phyloP scores from a whole-genome alignment of 2,329 filamentous ascomycete species.

The Zarea fungicola region DNA sequence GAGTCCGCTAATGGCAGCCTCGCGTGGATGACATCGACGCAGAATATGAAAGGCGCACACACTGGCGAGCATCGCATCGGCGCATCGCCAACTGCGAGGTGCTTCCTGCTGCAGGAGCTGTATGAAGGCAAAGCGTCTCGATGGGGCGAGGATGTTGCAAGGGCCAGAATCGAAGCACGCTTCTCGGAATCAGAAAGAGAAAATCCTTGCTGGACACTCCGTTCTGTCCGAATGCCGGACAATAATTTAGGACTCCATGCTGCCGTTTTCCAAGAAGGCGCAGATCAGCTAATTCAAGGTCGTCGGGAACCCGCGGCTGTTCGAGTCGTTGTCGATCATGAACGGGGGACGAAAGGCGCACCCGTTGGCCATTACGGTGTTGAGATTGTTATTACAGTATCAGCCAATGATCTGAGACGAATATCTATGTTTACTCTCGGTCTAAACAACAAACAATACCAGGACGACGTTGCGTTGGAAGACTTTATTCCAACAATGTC shows the following conservation, averaged over 20 bases:
- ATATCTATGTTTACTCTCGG: slow-evolving; percentile 52
- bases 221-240: slow-evolving; percentile 61
- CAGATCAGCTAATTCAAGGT: slow-evolving; percentile 56
- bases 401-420: slow-evolving; percentile 46
- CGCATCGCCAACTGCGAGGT: slow-evolving; percentile 54
- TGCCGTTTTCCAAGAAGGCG: slow-evolving; percentile 67
- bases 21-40: slow-evolving; percentile 62
- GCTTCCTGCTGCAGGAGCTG: slow-evolving; percentile 65
- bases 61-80: slow-evolving; percentile 35
- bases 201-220: slow-evolving; percentile 72
- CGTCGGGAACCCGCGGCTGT: slow-evolving; percentile 64
- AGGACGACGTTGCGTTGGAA: slow-evolving; percentile 66
- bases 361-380: slow-evolving; percentile 64
- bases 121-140: slow-evolving; percentile 75
- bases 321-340: slow-evolving; percentile 67
- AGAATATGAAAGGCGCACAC: slow-evolving; percentile 53
- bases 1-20: slow-evolving; percentile 61
- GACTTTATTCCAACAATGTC: slow-evolving; percentile 71
- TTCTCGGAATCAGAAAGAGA: slow-evolving; percentile 83
- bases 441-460: slow-evolving; percentile 63
- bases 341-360: slow-evolving; percentile 60
- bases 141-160: slow-evolving; percentile 78
- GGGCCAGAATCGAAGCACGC: slow-evolving; percentile 78
- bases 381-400: slow-evolving; percentile 63
- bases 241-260: slow-evolving; percentile 55